Evolutionary conservation across 2,329 filamentous ascomycete species (phyloP).

Genomic region (Exophiala sp.): DNA sequence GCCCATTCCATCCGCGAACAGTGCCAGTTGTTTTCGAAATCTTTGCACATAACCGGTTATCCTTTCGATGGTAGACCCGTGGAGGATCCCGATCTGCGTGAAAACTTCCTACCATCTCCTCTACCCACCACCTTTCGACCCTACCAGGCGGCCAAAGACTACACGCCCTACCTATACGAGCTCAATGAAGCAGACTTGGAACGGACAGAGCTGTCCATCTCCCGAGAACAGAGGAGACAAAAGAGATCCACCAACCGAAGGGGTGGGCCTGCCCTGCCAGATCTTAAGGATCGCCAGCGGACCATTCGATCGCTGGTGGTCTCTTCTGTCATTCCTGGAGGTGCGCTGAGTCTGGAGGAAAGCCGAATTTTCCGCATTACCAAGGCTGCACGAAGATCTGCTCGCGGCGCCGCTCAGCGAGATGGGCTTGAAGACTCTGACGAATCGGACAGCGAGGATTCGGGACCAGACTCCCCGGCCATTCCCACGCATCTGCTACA

Average conservation of each 20-base stretch:
- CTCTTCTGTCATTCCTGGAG: slow-evolving; percentile 85
- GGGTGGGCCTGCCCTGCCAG: slow-evolving; percentile 87
- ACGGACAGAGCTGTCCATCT: slow-evolving; percentile 84
- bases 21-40: slow-evolving; percentile 86
- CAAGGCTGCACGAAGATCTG: slow-evolving; percentile 49
- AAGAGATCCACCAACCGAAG: slow-evolving; percentile 92
- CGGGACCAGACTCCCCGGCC: slow-evolving; percentile 76
- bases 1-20: slow-evolving; percentile 97
- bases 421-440: slow-evolving; percentile 70
- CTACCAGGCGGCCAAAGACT: slow-evolving; percentile 89
- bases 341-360: slow-evolving; percentile 71
- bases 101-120: slow-evolving; percentile 80
- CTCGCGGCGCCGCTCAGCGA: slow-evolving; percentile 52
- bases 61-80: slow-evolving; percentile 90
- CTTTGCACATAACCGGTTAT: slow-evolving; percentile 86
- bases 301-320: slow-evolving; percentile 90
- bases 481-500: slow-evolving; percentile 59
- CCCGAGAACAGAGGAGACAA: slow-evolving; percentile 85
- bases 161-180: slow-evolving; percentile 87
- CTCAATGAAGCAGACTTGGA: slow-evolving; percentile 86
- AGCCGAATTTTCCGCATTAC: slow-evolving; percentile 80
- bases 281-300: slow-evolving; percentile 87
- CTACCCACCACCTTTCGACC: slow-evolving; percentile 78
- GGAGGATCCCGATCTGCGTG: slow-evolving; percentile 82
- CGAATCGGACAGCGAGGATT: slow-evolving; percentile 78